Evolutionary conservation across 73 alveolate species (phyloP).

Genomic region (Tetrahymena malaccensis): DNA sequence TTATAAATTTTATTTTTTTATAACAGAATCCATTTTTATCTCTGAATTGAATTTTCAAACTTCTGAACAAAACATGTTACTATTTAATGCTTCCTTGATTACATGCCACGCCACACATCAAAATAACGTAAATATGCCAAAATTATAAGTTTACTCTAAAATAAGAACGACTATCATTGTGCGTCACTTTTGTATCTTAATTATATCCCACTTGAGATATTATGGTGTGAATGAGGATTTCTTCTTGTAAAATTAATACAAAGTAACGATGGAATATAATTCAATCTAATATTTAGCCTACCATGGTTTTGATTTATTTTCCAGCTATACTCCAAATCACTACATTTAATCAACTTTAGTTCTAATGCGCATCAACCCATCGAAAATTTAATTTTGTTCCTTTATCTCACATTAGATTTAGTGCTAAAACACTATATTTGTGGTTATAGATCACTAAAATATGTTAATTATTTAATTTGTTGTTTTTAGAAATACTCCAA

Average conservation of each 20-base stretch:
- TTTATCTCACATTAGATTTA: not conserved
- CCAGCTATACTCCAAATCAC: not conserved
- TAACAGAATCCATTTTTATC: not conserved
- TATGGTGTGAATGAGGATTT: not conserved
- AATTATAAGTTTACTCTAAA: not conserved
- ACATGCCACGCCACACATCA: not conserved
- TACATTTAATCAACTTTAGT: not conserved
- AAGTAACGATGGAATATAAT: not conserved
- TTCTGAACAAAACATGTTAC: not conserved
- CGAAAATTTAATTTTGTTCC: too few species aligned
- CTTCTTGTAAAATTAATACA: not conserved
- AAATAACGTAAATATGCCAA: not conserved
- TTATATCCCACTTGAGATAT: not conserved
- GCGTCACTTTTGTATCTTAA: not conserved
- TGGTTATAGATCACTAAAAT: not conserved
- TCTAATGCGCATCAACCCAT: not conserved
- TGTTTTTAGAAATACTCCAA: not conserved
- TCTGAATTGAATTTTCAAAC: not conserved
- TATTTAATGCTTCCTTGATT: not conserved
- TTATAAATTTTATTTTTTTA: not conserved
- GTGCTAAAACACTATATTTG: not conserved
- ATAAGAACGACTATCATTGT: not conserved
- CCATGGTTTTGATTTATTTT: not conserved
- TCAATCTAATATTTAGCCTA: not conserved
- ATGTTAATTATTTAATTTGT: not conserved